A percentile compares a stretch with the other conserved stretches of the same genome.
Evolutionary conservation across 208 protist species (phyloP).

Genomic region (Wallacemonas collosoma): DNA sequence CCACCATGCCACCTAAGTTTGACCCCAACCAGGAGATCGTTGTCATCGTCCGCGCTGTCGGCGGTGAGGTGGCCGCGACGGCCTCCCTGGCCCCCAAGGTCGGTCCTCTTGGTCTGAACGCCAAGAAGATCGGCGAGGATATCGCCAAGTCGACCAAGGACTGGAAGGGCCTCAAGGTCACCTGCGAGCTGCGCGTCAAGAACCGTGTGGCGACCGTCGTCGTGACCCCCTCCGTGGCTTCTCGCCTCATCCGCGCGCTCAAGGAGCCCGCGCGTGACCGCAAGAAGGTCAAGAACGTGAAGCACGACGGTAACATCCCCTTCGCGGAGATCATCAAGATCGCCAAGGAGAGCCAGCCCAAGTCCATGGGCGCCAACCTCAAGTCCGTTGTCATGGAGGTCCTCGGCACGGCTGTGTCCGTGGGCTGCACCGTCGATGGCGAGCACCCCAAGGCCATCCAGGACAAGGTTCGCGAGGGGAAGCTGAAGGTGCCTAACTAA

Average conservation of each 20-base stretch:
- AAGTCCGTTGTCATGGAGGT: conserved; percentile 98
- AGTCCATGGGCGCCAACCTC: conserved; percentile 95
- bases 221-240: conserved; percentile 97
- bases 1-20: conserved; percentile 98
- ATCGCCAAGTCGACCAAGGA: conserved; percentile 98
- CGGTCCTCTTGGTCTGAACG: conserved; percentile 99
- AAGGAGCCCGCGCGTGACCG: conserved; percentile 99
- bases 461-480: conserved; percentile 93
- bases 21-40: conserved; percentile 96
- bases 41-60: conserved; percentile 97
- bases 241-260: conserved; percentile 98
- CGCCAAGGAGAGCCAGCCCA: conserved; percentile 93
- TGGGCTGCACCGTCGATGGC: conserved; percentile 99
- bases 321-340: conserved; percentile 98
- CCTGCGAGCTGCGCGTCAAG: conserved; percentile 98
- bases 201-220: conserved; percentile 97
- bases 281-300: conserved; percentile 99
- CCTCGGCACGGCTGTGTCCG: conserved; percentile 97
- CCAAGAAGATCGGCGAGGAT: conserved; percentile 99
- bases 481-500: conserved; percentile 93
- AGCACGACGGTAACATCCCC: conserved; percentile 98
- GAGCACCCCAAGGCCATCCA: conserved; percentile 94
- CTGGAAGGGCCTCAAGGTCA: conserved; percentile 99
- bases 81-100: conserved; percentile 99
- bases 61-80: conserved; percentile 97